Base-by-base conservation (phyloP, 2,329 filamentous ascomycete species). In the Curvularia hawaiiensis region DNA sequence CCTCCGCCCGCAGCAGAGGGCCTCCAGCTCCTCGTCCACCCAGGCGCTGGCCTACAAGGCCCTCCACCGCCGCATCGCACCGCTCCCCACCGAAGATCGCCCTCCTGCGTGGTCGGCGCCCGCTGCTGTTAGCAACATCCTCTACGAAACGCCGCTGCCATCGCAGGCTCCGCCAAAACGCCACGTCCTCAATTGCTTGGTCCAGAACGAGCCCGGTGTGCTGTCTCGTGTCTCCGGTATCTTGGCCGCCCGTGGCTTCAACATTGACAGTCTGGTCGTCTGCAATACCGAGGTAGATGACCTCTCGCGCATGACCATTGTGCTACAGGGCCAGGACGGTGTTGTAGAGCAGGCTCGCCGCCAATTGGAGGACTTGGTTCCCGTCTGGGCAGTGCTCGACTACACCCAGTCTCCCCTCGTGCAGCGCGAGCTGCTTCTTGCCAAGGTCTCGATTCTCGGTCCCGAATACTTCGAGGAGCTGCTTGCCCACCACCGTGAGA, bases 391-490 rank as follows among this genome's bases (percentile, higher is more conserved):
- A 52, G 95, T 99, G 33, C 82, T 99, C 56, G 95, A 99, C 80
- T 99, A 99, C 80, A 98, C 93, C 58, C 85, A 88, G 60, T 89
- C 95, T 5, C 91, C 95, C 3, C 87, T 99, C 24, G 95, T 99
- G 20, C 95, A 99, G 85, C 89, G 95, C 62, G 95, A 99, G 79
- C 84, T 99, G 30, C 85, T 99, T 9, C 87, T 99, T 38, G 94
- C 95, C 70, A 99, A 99, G 83, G 86, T 99, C 79, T 96, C 94
- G 78, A 97, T 96, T 60, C 85, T 99, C 38, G 95, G 95, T 0
- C 95, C 95, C 6, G 95, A 99, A 82, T 97, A 97, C 80, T 99
- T 97, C 70, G 94, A 98, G 80, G 95, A 99, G 80, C 85, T 99
- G 55, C 87, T 97, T 65, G 89, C 92, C 54, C 95, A 99, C 79